Percentiles rank a stretch among this genome's conserved stretches.
Conservation (phyloP, 176 grass and related monocot genomes). For the Oryza meridionalis region DNA sequence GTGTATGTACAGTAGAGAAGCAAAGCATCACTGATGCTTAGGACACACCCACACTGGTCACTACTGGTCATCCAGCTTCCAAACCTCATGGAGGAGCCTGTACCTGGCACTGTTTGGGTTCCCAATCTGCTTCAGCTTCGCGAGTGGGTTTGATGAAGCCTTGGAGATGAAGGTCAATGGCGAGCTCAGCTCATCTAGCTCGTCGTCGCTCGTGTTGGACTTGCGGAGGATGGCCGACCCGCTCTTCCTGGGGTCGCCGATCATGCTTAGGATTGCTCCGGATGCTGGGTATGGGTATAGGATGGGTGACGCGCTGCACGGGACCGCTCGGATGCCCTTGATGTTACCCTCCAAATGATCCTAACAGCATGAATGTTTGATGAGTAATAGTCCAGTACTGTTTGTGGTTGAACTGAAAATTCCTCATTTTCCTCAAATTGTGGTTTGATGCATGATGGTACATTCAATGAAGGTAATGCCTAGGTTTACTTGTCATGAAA, state of each 20-base stretch:
- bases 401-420: background rate
- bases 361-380: conserved; percentile 44
- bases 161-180: conserved; percentile 72
- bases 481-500: conserved; percentile 1
- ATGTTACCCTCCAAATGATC: conserved; percentile 60
- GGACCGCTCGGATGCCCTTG: conserved; percentile 57
- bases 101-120: conserved; percentile 58
- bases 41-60: too few species aligned
- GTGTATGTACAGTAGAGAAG: conserved; percentile 12
- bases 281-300: conserved; percentile 61
- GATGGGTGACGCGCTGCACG: conserved; percentile 62
- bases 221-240: conserved; percentile 75
- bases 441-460: background rate
- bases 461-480: background rate
- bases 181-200: conserved; percentile 87
- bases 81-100: conserved; percentile 84
- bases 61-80: conserved; percentile 75
- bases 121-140: conserved; percentile 54
- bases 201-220: conserved; percentile 84
- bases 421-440: conserved; percentile 1
- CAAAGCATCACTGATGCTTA: background rate
- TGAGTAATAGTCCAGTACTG: conserved; percentile 3
- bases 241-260: conserved; percentile 73
- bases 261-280: conserved; percentile 59
- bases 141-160: conserved; percentile 37